Evolutionary conservation across 1,284 basidiomycete species (phyloP).

Genomic region (Dichomitus squalens): DNA sequence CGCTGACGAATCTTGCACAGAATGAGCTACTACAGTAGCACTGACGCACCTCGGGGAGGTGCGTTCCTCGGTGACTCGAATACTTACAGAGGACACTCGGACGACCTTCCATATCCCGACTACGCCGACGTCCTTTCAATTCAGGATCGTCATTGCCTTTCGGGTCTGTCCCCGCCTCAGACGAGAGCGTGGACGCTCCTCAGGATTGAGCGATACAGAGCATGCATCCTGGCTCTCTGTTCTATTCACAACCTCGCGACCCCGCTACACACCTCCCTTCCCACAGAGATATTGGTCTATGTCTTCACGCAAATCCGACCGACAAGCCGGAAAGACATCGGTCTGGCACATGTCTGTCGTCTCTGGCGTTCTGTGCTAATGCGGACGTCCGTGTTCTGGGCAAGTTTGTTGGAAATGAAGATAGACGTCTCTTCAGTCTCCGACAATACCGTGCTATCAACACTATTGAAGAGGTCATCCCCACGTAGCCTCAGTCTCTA

Average conservation of each 20-base stretch:
- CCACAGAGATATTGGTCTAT: background rate
- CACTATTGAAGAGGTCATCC: background rate
- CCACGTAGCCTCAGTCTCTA: background rate
- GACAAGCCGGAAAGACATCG: background rate
- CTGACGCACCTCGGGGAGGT: no score
- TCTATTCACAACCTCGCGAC: constrained; percentile 1
- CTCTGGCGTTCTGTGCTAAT: background rate
- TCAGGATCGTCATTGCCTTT: background rate
- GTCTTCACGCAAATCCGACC: background rate
- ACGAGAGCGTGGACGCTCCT: background rate
- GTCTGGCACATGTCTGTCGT: background rate
- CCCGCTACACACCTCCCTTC: background rate
- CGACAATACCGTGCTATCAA: background rate
- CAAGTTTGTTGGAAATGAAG: background rate
- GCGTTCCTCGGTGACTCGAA: background rate
- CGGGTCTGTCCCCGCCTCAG: background rate
- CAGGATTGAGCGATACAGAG: background rate
- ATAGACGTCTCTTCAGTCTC: background rate
- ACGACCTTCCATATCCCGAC: background rate
- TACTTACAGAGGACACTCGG: background rate
- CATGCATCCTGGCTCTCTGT: background rate
- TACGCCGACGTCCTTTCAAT: background rate
- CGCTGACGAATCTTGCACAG: no score
- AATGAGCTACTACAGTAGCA: no score
- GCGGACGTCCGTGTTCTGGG: background rate